Conservation (phyloP, 495 filamentous ascomycete genomes). For the Friedmanniomyces endolithicus region DNA sequence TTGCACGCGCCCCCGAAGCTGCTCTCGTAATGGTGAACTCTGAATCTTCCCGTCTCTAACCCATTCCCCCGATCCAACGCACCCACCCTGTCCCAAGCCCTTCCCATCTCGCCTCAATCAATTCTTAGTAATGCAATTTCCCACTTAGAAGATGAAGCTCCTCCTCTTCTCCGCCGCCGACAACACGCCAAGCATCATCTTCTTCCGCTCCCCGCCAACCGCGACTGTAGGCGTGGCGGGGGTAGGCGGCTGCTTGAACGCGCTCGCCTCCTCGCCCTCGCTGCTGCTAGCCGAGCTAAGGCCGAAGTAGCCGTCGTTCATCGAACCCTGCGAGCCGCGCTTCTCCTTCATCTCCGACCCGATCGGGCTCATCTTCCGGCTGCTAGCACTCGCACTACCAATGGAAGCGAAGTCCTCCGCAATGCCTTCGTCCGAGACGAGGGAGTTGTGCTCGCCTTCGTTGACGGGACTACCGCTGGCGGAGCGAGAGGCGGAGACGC, state of each 20-base stretch:
- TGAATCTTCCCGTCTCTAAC: too few relatives aligned
- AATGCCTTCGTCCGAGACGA: slow-evolving; percentile 8
- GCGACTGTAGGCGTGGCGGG: slow-evolving; percentile 7
- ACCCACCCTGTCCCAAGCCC: background rate
- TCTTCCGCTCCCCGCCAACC: slow-evolving; percentile 14
- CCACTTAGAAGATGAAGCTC: slow-evolving; percentile 10
- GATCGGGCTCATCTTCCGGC: slow-evolving; percentile 22
- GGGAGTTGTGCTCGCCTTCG: slow-evolving; percentile 12
- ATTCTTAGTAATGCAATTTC: too few relatives aligned
- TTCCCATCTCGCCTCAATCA: background rate
- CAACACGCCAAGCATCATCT: slow-evolving; percentile 18
- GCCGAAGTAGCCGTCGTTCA: slow-evolving; percentile 18
- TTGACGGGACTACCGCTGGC: slow-evolving; percentile 17
- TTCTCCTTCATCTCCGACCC: slow-evolving; percentile 21
- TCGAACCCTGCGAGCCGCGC: slow-evolving; percentile 16
- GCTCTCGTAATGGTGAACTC: too few relatives aligned
- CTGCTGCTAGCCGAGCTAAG: slow-evolving; percentile 22
- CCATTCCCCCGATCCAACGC: too few relatives aligned
- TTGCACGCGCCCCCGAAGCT: too few relatives aligned
- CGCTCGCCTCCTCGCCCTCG: slow-evolving; percentile 18
- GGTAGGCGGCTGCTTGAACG: slow-evolving; percentile 20
- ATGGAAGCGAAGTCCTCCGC: slow-evolving; percentile 11
- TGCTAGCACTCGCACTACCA: slow-evolving; percentile 6
- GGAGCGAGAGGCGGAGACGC: slow-evolving; percentile 18
- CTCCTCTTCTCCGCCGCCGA: slow-evolving; percentile 18